Conservation (phyloP, 306 rosid genomes). For the Medicago arabica region DNA sequence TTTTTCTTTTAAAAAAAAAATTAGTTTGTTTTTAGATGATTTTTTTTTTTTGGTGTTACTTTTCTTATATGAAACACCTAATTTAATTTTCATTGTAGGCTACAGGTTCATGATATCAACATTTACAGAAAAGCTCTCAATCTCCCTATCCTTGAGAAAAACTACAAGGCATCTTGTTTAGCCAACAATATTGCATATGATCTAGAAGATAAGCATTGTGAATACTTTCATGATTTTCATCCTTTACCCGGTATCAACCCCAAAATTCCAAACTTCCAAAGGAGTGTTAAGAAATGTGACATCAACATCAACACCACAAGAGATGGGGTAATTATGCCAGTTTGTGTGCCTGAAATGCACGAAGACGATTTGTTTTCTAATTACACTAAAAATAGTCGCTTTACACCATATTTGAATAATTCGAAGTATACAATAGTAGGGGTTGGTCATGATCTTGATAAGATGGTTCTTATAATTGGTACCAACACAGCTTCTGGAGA, state of each 20-base stretch:
- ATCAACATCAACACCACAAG: constrained; percentile 55
- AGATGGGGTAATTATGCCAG: constrained; percentile 64
- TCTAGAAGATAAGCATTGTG: constrained; percentile 51
- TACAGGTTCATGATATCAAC: constrained; percentile 58
- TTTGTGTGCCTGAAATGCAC: constrained; percentile 54
- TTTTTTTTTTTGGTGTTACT: no score
- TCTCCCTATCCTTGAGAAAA: constrained; percentile 49
- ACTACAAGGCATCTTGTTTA: constrained; percentile 58
- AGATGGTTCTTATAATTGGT: constrained; percentile 69
- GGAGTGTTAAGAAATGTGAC: constrained; percentile 47
- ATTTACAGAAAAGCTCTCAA: constrained; percentile 48
- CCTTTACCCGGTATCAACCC: constrained; percentile 34
- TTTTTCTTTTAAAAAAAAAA: no score
- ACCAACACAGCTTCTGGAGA: constrained; percentile 53
- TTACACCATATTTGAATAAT: constrained; percentile 55
- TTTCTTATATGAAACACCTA: no score
- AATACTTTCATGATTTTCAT: constrained; percentile 39
- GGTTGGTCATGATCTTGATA: constrained; percentile 62
- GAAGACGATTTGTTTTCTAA: constrained; percentile 40
- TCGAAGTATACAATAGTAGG: constrained; percentile 71
- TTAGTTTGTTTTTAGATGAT: no score
- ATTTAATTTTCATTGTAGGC: no score
- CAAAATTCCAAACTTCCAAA: constrained; percentile 42
- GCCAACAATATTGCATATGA: constrained; percentile 61
- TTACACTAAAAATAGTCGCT: constrained; percentile 44